Evolutionary conservation across 140 eudicot genomes (phyloP), one percentile per base, ranked within the genome.

Genomic region (Bidens hawaiensis): DNA sequence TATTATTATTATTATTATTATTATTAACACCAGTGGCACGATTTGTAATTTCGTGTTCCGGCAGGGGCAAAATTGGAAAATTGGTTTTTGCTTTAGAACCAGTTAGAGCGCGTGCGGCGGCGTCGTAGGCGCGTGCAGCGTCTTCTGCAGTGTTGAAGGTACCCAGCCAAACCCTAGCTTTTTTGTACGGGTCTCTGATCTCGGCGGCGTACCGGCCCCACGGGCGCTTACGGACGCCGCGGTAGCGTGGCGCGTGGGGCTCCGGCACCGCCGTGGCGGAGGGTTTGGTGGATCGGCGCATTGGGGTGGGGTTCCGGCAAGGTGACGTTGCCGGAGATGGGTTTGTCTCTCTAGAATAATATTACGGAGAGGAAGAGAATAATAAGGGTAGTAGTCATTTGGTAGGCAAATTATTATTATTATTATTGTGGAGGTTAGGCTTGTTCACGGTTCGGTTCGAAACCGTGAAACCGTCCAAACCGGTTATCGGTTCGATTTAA

Each of bases 61-160:
- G 52, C 3, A 28, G 26, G 53, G 79, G 52, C 22, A 71, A 26
- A 21, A 71, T n/a, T 22, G 83, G 83, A 17, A 78, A 78, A 62
- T 78, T 78, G 23, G 79, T 78, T 36, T 73, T 78, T 30, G 83
- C 83, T 25, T 78, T 60, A 2, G 21, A 0, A 12, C 83, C 86
- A 0, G 78, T 63, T 46, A 46, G 71, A 34, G 57, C 63, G 23
- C 79, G 60, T 18, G 86, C 82, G 18, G 82, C 82, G 54, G 75
- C 51, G 61, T 81, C 86, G 34, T 81, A 81, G 12, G 79, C 86
- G 16, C 75, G 70, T 22, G 86, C 83, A 2, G 83, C 86, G 23
- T 64, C 77, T 59, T 72, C 77, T 46, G 80, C 83, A 22, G 77
- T 71, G 62, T 67, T 60, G 49, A 76, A 80, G 3, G 85, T 80